Evolutionary conservation across 129 eudicot species (phyloP), one percentile per base, ranked within the genome.

Genomic region (Solidago caesia): DNA sequence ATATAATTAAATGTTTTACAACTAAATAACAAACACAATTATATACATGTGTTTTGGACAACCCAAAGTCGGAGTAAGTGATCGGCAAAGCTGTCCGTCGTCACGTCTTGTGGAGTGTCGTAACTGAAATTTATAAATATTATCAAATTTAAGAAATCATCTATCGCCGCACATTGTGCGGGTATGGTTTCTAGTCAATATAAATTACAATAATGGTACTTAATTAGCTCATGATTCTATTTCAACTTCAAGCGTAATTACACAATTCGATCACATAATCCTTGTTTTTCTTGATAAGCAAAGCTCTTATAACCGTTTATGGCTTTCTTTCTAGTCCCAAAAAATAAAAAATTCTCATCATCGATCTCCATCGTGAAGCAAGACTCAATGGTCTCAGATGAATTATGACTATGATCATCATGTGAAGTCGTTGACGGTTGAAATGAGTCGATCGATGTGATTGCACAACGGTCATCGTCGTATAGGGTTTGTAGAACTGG

Each of bases 251-350:
- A 5, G 51, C 51, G 7, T 46, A 46, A 46, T 5, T 5, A 46
- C 51, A 46, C 11, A 46, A 5, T 46, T 5, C 51, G 21, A 21
- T 21, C 21, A 53, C 25, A 6, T 13, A n/a, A 13, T 53, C 21
- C 21, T 21, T 4, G 8, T 53, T 13, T 14, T 26, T 29, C n/a
- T 9, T 61, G 44, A 10, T 21, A 27, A 12, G 8, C 44, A 60
- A 33, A 21, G 39, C 29, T 43, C 33, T 33, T 43, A 80, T 39
- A 68, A 52, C 56, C 55, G 64, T 9, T 75, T 61, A 60, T 25
- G 21, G 25, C 55, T 49, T 47, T 82, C 82, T 15, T 82, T 83
- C 86, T 76, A 82, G 56, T 78, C 76, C 83, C 86, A 82, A 42
- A 21, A 21, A 21, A 68, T 21, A 21, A 21, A 21, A 21, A 62